Percentiles rank a stretch among this genome's conserved stretches.
These are phyloP conservation scores for Zoysia matrella DNA, from an alignment of 202 grass and related monocot species.

Conservation along the genomic window DNA sequence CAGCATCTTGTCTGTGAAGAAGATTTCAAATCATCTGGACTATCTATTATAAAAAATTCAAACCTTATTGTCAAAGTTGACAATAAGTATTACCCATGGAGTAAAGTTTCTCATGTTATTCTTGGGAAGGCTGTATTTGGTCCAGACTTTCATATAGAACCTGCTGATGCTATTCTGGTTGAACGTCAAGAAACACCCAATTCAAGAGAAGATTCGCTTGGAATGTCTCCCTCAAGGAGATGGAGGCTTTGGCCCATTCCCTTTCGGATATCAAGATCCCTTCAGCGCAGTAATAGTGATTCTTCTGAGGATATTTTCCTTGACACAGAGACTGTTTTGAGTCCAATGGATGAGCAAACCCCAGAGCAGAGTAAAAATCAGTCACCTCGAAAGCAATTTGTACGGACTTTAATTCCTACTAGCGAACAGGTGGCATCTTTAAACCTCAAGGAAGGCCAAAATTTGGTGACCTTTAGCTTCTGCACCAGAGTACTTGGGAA, in stretches of 20 bases:
- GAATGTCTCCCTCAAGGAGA: conserved; percentile 72
- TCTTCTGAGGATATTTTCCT: conserved; percentile 95
- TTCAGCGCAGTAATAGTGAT: conserved; percentile 88
- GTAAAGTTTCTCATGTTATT: conserved; percentile 80
- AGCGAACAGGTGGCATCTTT: conserved; percentile 93
- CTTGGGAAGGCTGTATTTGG: conserved; percentile 92
- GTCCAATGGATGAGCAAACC: conserved; percentile 71
- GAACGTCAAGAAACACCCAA: conserved; percentile 50
- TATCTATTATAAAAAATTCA: conserved; percentile 79
- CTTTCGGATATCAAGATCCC: conserved; percentile 81
- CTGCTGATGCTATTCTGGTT: conserved; percentile 72
- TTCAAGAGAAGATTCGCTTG: conserved; percentile 59
- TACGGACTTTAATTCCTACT: conserved; percentile 89
- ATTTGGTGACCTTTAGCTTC: conserved; percentile 94
- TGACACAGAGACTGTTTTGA: conserved; percentile 85
- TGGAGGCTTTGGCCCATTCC: conserved; percentile 95
- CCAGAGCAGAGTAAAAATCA: conserved; percentile 62
- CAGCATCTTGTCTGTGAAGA: conserved; percentile 75
- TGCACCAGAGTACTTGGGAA: conserved; percentile 90
- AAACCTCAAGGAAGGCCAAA: conserved; percentile 94
- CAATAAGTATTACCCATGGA: conserved; percentile 78
- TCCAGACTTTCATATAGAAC: conserved; percentile 70
- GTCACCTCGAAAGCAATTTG: conserved; percentile 89
- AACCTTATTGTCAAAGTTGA: conserved; percentile 89
- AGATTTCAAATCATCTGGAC: conserved; percentile 77